phyloP scores from a whole-genome alignment of 176 grass and related monocot species.

The Bolboschoenus planiculmis region DNA sequence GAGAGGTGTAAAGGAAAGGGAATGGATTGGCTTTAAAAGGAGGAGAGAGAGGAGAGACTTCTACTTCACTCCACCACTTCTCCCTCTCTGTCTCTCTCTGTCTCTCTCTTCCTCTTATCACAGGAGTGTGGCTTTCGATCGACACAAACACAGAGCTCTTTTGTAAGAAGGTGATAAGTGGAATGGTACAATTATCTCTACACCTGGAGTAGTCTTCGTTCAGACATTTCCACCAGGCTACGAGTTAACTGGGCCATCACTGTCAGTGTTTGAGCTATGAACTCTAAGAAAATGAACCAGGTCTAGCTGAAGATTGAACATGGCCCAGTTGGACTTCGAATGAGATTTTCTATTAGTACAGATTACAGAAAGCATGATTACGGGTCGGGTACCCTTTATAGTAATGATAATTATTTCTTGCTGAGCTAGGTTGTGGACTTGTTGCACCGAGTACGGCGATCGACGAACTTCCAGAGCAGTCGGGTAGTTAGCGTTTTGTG shows the following conservation, averaged over 20 bases:
- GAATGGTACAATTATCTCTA: not conserved
- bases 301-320: not conserved
- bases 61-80: constrained; percentile 46
- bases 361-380: not conserved
- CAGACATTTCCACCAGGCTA: not conserved
- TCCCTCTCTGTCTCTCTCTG: constrained; percentile 4
- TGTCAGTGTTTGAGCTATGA: not conserved
- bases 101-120: constrained; percentile 24
- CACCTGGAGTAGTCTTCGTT: not conserved
- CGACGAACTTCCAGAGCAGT: not conserved
- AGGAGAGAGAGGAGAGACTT: constrained; percentile 46
- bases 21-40: constrained; percentile 30
- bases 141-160: not conserved
- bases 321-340: not conserved
- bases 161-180: not conserved
- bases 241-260: not conserved
- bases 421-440: not conserved
- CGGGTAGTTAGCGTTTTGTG: not conserved
- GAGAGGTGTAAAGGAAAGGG: constrained; percentile 18
- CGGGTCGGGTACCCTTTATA: not conserved
- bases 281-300: not conserved
- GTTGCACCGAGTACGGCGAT: not conserved
- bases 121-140: not conserved
- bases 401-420: not conserved
- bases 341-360: not conserved